Evolutionary conservation across 169 alveolate genomes (phyloP).

Genomic region (Eimeria necatrix): DNA sequence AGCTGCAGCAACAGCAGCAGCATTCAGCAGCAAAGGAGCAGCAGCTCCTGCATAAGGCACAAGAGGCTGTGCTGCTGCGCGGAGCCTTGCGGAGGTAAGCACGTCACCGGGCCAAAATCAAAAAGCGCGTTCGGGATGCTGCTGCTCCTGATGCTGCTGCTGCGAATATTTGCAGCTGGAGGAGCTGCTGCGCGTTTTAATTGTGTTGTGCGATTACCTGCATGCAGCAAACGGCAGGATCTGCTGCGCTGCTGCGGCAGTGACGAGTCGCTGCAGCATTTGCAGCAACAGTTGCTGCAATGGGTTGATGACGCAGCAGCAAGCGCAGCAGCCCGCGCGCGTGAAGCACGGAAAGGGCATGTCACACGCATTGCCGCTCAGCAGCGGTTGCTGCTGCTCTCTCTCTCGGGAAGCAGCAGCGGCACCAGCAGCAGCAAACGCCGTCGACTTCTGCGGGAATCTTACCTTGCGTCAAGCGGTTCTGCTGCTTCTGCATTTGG

Average conservation of each 20-base stretch:
- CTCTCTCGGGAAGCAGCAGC: constrained; percentile 42
- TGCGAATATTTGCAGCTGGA: background rate
- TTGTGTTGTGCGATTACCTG: background rate
- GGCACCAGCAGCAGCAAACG: constrained; percentile 23
- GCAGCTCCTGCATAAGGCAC: background rate
- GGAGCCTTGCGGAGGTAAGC: constrained; percentile 23
- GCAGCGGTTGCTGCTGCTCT: constrained; percentile 37
- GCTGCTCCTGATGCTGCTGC: background rate
- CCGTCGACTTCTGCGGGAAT: background rate
- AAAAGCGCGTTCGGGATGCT: background rate
- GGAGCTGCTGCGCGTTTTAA: background rate
- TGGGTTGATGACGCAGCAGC: constrained; percentile 13
- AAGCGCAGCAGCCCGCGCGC: constrained; percentile 42
- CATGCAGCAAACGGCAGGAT: constrained; percentile 29
- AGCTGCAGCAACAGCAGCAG: constrained; percentile 34
- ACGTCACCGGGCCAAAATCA: background rate
- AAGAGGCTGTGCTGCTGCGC: constrained; percentile 37
- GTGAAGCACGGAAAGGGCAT: background rate
- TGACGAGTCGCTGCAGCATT: constrained; percentile 4
- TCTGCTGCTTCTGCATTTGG: background rate
- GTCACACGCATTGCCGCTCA: background rate
- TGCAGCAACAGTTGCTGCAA: constrained; percentile 11
- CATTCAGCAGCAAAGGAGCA: constrained; percentile 28
- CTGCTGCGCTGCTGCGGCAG: constrained; percentile 34
- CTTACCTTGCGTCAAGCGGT: background rate